Conservation (phyloP, 2,329 filamentous ascomycete species). For the Myriosclerotinia curreyana region DNA sequence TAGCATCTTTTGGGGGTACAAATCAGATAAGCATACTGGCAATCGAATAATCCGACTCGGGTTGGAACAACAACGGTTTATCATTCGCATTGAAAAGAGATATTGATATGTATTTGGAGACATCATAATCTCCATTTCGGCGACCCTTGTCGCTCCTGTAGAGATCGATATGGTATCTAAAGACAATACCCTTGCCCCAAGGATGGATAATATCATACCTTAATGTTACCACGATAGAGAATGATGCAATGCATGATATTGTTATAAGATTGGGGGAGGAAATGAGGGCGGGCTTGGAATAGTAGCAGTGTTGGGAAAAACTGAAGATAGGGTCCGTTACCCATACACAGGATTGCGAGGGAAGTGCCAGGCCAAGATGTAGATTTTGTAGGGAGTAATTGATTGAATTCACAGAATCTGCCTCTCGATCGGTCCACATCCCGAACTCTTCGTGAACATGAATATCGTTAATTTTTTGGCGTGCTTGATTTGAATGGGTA, state of each 20-base stretch:
- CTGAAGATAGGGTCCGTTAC: too few relatives aligned
- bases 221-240: background rate
- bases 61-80: too few relatives aligned
- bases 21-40: too few relatives aligned
- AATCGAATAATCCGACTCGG: too few relatives aligned
- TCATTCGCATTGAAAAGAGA: too few relatives aligned
- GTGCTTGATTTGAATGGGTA: conserved; percentile 22
- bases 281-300: background rate
- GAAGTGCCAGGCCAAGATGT: background rate
- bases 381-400: background rate
- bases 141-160: too few relatives aligned
- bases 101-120: too few relatives aligned
- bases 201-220: background rate
- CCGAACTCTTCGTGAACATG: background rate
- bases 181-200: too few relatives aligned
- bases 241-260: background rate
- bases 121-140: too few relatives aligned
- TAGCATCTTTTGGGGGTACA: too few relatives aligned
- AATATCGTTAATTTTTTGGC: conserved; percentile 3
- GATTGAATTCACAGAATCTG: background rate
- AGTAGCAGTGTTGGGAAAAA: background rate
- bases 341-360: background rate
- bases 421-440: background rate
- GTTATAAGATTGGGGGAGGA: background rate
- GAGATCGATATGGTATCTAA: too few relatives aligned